Percentiles rank a stretch among this genome's conserved stretches.
These are phyloP conservation scores for Phaseolus lunatus DNA, from an alignment of 306 rosid genomes.

Conservation along the genomic window DNA sequence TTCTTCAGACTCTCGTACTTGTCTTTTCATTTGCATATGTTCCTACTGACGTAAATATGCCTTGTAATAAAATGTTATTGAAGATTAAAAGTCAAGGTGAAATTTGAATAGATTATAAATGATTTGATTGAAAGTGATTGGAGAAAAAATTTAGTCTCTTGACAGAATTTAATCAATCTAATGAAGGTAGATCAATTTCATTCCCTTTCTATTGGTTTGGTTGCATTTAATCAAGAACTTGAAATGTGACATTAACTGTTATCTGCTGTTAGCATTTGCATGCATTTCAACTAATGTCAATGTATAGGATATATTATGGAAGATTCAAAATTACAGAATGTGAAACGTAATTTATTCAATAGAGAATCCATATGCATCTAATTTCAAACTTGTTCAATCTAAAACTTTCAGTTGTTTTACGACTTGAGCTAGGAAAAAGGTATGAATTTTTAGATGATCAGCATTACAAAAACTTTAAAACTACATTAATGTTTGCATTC, in stretches of 20 bases:
- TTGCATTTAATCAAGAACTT: not conserved
- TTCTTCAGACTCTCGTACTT: slow-evolving; percentile 45
- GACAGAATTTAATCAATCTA: slow-evolving; percentile 12
- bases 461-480: not conserved
- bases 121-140: slow-evolving; percentile 19
- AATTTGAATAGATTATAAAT: slow-evolving; percentile 15
- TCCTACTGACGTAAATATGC: slow-evolving; percentile 1
- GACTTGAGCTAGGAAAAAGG: slow-evolving; percentile 21
- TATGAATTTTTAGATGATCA: slow-evolving; percentile 22
- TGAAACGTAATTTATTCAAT: slow-evolving; percentile 12
- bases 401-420: slow-evolving; percentile 16
- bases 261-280: slow-evolving; percentile 35
- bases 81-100: not conserved
- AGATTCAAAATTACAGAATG: slow-evolving; percentile 18
- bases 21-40: slow-evolving; percentile 35
- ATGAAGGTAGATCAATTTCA: slow-evolving; percentile 13
- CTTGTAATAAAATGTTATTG: not conserved
- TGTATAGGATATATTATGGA: slow-evolving; percentile 6
- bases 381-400: slow-evolving; percentile 11
- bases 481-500: not conserved
- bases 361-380: slow-evolving; percentile 1
- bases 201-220: not conserved
- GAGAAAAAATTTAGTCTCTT: not conserved
- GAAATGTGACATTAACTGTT: slow-evolving; percentile 8
- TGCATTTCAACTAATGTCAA: slow-evolving; percentile 24